A percentile compares a stretch with the other conserved stretches of the same genome.
Evolutionary conservation across 352 stramenopile genomes (phyloP).

Genomic region (Albugo laibachii): DNA sequence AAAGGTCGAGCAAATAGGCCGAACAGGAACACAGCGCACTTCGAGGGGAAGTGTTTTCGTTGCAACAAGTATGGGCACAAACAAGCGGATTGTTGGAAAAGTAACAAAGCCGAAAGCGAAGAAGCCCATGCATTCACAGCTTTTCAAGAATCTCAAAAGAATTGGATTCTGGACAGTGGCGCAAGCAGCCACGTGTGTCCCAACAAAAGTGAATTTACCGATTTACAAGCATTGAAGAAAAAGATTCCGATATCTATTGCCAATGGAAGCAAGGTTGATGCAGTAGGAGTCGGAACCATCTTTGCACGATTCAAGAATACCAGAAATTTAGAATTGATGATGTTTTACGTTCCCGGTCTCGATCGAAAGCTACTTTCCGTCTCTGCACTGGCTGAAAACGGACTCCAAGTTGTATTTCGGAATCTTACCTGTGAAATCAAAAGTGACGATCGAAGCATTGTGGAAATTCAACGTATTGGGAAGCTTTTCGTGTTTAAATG

Average conservation of each 20-base stretch:
- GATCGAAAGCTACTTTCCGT: slow-evolving; percentile 9
- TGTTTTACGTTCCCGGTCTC: slow-evolving; percentile 7
- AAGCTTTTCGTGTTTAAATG: no score
- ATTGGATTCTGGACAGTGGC: slow-evolving; percentile 9
- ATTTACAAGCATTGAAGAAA: not conserved
- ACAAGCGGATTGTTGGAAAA: not conserved
- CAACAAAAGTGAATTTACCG: slow-evolving; percentile 2
- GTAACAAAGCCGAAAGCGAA: not conserved
- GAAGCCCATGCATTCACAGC: not conserved
- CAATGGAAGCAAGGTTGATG: slow-evolving; percentile 4
- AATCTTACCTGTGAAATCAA: no score
- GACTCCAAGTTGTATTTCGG: not conserved
- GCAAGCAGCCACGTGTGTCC: slow-evolving; percentile 10
- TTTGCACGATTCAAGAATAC: slow-evolving; percentile 1
- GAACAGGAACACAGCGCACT: not conserved
- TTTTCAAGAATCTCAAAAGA: not conserved
- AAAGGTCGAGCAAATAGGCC: no score
- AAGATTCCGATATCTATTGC: slow-evolving; percentile 5
- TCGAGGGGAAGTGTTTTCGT: not conserved
- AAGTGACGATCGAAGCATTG: no score
- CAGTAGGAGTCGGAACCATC: slow-evolving; percentile 4
- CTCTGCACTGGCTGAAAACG: not conserved
- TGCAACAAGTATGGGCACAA: not conserved
- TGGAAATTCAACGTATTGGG: no score
- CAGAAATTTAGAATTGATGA: slow-evolving; percentile 5